Percentiles rank a stretch among this genome's conserved stretches.
Conservation (phyloP, 768 basidiomycete species). For the Psilocybe azurescens region DNA sequence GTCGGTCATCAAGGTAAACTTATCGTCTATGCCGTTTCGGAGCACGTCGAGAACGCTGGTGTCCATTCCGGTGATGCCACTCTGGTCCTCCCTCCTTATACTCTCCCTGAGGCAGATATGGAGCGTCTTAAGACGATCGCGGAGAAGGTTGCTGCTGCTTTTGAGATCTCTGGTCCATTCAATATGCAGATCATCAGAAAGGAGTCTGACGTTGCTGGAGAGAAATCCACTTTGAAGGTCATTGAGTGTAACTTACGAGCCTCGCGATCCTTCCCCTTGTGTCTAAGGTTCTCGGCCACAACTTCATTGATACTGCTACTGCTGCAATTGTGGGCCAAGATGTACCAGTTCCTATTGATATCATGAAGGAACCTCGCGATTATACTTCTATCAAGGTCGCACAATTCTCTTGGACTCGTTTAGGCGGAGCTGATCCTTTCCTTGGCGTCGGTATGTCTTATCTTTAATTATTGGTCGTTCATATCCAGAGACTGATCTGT, state of each 20-base stretch:
- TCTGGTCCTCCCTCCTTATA: conserved; percentile 93
- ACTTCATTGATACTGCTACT: conserved; percentile 95
- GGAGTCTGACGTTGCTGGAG: conserved; percentile 50
- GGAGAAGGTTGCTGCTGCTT: conserved; percentile 92
- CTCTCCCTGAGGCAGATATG: conserved; percentile 77
- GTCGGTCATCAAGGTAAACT: conserved; percentile 93
- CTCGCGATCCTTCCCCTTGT: conserved; percentile 98
- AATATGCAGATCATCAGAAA: conserved; percentile 99
- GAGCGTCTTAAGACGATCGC: conserved; percentile 91
- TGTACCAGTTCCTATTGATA: conserved; percentile 89
- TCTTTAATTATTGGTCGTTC: conserved; percentile 3
- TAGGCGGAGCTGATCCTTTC: conserved; percentile 97
- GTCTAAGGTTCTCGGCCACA: conserved; percentile 95
- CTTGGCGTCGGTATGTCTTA: conserved; percentile 82
- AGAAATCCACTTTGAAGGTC: conserved; percentile 84
- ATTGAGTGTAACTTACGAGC: conserved; percentile 99
- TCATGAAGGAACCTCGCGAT: conserved; percentile 88
- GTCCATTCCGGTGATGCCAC: conserved; percentile 99
- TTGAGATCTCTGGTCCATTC: conserved; percentile 97
- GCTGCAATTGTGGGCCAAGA: conserved; percentile 84
- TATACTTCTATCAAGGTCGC: conserved; percentile 98
- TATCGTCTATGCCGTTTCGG: conserved; percentile 94
- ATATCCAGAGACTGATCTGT: conserved; percentile 5
- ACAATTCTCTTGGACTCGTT: conserved; percentile 97
- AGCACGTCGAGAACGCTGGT: conserved; percentile 98